A percentile compares a stretch with the other conserved stretches of the same genome.
These are phyloP conservation scores for Metarhizium album DNA, from an alignment of 2,329 filamentous ascomycete genomes.

Conservation along the genomic window DNA sequence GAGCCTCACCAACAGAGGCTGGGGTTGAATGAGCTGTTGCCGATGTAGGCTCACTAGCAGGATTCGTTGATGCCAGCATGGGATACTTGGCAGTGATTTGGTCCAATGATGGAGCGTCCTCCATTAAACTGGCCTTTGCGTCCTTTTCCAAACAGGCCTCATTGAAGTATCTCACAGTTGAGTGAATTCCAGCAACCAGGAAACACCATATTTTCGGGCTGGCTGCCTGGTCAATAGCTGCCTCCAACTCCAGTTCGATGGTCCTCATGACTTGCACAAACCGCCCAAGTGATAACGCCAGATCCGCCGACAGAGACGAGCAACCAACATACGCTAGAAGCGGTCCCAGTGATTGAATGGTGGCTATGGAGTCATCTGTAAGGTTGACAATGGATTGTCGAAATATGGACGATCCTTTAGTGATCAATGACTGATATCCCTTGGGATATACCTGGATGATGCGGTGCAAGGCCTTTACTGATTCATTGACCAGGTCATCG, in stretches of 20 bases:
- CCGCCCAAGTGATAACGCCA: constrained; percentile 23
- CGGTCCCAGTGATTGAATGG: constrained; percentile 27
- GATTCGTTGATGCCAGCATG: constrained; percentile 13
- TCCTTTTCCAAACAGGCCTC: constrained; percentile 26
- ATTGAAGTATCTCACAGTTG: constrained; percentile 24
- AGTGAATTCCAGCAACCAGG: constrained; percentile 26
- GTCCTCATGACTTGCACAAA: constrained; percentile 28
- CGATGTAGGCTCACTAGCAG: background rate
- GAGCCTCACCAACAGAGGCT: constrained; percentile 17
- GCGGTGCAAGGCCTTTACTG: constrained; percentile 29
- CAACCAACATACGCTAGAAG: constrained; percentile 40
- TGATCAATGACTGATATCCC: constrained; percentile 24
- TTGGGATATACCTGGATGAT: constrained; percentile 24
- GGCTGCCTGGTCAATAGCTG: constrained; percentile 22
- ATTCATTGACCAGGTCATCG: constrained; percentile 30
- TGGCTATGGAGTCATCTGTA: constrained; percentile 13
- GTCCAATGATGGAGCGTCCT: constrained; percentile 4
- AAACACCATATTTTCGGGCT: constrained; percentile 26
- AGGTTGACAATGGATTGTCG: constrained; percentile 13
- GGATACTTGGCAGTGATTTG: constrained; percentile 19
- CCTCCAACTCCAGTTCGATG: constrained; percentile 25
- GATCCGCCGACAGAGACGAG: constrained; percentile 19
- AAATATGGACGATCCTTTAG: constrained; percentile 16
- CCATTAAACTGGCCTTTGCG: constrained; percentile 12
- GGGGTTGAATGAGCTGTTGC: constrained; percentile 5